Conservation (phyloP, 495 filamentous ascomycete species). For the Penicillium crystallinum region DNA sequence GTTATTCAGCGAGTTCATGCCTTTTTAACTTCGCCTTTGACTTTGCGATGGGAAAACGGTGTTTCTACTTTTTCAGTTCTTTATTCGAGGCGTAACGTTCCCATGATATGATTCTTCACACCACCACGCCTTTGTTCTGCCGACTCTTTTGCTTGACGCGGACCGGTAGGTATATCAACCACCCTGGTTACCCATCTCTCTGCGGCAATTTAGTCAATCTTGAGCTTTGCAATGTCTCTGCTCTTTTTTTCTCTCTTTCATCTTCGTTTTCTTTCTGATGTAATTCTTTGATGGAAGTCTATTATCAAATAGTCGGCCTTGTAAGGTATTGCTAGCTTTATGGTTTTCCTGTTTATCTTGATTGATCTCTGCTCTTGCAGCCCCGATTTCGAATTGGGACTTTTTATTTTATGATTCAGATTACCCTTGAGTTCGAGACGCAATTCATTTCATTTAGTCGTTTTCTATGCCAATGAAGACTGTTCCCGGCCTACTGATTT, state of each 20-base stretch:
- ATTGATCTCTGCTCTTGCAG: not conserved
- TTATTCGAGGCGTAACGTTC: slow-evolving; percentile 1
- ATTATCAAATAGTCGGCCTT: not conserved
- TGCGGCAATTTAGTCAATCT: not conserved
- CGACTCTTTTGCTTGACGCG: not conserved
- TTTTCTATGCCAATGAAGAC: not conserved
- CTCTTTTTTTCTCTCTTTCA: not conserved
- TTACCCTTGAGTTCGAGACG: not conserved
- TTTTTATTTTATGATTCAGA: not conserved
- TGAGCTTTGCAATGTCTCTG: not conserved
- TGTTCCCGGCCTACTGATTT: not conserved
- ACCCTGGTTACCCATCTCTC: not conserved
- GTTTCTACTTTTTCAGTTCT: slow-evolving; percentile 1
- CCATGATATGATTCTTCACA: not conserved
- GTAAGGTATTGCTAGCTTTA: slow-evolving; percentile 2
- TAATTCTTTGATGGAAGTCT: slow-evolving; percentile 2
- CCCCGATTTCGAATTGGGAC: not conserved
- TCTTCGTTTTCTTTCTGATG: not conserved
- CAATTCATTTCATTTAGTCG: not conserved
- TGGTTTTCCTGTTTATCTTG: not conserved
- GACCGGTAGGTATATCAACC: not conserved
- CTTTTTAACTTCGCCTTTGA: slow-evolving; percentile 8
- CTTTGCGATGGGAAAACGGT: slow-evolving; percentile 6
- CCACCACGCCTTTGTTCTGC: not conserved
- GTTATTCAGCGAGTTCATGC: slow-evolving; percentile 36